Evolutionary conservation across 1,284 basidiomycete genomes (phyloP), one percentile per base, ranked within the genome.

Genomic region (Cutaneotrichosporon cyanovorans): DNA sequence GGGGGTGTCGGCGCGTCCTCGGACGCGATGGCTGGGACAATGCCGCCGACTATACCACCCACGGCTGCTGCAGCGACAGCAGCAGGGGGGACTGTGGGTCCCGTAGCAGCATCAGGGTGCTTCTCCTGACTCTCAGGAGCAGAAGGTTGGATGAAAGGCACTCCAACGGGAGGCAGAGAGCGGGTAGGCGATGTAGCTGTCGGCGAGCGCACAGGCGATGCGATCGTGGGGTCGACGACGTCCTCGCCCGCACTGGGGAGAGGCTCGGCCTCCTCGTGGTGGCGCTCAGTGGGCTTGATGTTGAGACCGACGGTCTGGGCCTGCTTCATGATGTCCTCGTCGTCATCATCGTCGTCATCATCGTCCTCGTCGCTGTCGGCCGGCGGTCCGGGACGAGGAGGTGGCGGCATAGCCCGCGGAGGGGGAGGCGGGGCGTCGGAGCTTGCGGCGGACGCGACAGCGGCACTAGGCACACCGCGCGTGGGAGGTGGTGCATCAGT

Each of bases 321-420:
- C 28, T 59, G 48, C 16, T 47, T 21, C 46, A 63, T 50, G 28
- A 60, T 43, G 40, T 57, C 57, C 19, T 64, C 62, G 12, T 57
- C 57, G 21, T 64, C 62, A 12, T 50, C 53, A 12, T 62, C 60
- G 10, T 59, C 64, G 20, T 63, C 61, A 11, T 54, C 56, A 2
- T 59, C 58, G 18, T 60, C 58, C 11, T 57, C 41, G 11, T 59
- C 62, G 12, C 56, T 57, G 8, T 59, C 47, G 20, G 53, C 37
- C 16, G 48, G 56, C n/a, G 50, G 51, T 6, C 42, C 31, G 2
- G 58, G 42, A 12, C 45, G 46, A 3, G 42, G 19, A 10, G 42
- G 25, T n/a, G 42, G 37, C 14, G 23, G 41, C 21, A 34, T 19
- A 7, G 25, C 19, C 4, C 16, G 30, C 28, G 56, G 53, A 12